Evolutionary conservation across 306 rosid species (phyloP).

Genomic region (Gastrolobium bilobum): DNA sequence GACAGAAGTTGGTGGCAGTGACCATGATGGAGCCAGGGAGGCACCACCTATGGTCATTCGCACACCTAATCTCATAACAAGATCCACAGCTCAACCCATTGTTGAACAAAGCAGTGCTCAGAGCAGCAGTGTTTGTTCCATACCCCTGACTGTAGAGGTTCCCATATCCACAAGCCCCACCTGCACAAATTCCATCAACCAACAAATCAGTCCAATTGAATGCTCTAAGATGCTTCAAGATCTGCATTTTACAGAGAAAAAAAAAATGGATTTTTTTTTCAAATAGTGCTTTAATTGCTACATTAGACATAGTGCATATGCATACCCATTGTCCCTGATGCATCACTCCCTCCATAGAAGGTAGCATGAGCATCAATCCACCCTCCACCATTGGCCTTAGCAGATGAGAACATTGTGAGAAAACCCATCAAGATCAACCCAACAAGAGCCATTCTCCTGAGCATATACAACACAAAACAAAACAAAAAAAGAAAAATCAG

Average conservation of each 20-base stretch:
- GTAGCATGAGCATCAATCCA: constrained; percentile 95
- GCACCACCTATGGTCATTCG: constrained; percentile 79
- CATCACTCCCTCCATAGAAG: constrained; percentile 97
- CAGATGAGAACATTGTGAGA: constrained; percentile 64
- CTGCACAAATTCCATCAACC: constrained; percentile 49
- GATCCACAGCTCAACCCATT: constrained; percentile 94
- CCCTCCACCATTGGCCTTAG: constrained; percentile 70
- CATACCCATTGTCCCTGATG: constrained; percentile 99
- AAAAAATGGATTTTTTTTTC: neutral
- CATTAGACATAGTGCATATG: too few relatives aligned
- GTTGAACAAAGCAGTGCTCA: constrained; percentile 94
- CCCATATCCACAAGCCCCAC: constrained; percentile 99
- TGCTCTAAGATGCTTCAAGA: neutral
- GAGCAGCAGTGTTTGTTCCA: constrained; percentile 97
- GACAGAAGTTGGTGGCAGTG: constrained; percentile 98
- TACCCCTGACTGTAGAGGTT: constrained; percentile 96
- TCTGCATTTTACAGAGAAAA: neutral
- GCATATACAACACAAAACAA: constrained; percentile 31
- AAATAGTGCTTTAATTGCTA: neutral
- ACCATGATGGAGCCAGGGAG: constrained; percentile 92
- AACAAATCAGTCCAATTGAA: constrained; percentile 23
- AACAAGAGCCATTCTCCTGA: constrained; percentile 74
- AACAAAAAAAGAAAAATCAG: constrained; percentile 10
- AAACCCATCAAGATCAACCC: constrained; percentile 63
- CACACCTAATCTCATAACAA: constrained; percentile 87